Conservation (phyloP, 331 rosid genomes). For the Malus hybrid region DNA sequence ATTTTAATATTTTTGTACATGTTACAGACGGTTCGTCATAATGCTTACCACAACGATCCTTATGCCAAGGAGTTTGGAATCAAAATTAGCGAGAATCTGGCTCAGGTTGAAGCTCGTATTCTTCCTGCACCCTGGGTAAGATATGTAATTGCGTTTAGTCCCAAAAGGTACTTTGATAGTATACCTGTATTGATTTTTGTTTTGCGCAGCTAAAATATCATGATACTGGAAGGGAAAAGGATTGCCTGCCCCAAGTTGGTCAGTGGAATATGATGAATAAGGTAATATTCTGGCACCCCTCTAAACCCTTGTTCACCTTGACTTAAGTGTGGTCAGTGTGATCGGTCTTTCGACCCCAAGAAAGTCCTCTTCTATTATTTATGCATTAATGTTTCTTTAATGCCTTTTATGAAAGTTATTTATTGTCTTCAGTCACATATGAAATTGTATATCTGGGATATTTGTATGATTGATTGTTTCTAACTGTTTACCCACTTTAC, state of each 20-base stretch:
- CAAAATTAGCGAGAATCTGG: conserved; percentile 76
- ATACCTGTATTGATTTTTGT: not conserved
- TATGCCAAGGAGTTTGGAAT: conserved; percentile 90
- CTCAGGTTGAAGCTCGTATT: conserved; percentile 96
- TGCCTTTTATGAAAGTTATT: not conserved
- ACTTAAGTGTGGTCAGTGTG: not conserved
- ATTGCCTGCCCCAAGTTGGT: conserved; percentile 94
- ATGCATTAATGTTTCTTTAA: not conserved
- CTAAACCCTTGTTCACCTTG: not conserved
- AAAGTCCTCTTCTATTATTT: not conserved
- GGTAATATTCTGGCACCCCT: conserved; percentile 29
- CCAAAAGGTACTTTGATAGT: not conserved
- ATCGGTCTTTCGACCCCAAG: not conserved
- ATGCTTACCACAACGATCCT: conserved; percentile 82
- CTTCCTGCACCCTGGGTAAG: conserved; percentile 94
- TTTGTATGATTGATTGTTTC: too few species aligned
- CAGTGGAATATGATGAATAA: conserved; percentile 99
- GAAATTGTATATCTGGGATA: too few species aligned
- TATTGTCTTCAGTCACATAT: too few species aligned
- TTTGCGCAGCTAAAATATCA: conserved; percentile 78
- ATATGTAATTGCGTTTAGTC: not conserved
- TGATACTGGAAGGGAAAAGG: conserved; percentile 87
- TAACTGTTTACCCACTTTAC: too few species aligned
- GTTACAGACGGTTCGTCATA: conserved; percentile 70
- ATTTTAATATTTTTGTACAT: not conserved